Conservation (phyloP, 192 early-diverging fungal species). For the Chytriomyces sp. region DNA sequence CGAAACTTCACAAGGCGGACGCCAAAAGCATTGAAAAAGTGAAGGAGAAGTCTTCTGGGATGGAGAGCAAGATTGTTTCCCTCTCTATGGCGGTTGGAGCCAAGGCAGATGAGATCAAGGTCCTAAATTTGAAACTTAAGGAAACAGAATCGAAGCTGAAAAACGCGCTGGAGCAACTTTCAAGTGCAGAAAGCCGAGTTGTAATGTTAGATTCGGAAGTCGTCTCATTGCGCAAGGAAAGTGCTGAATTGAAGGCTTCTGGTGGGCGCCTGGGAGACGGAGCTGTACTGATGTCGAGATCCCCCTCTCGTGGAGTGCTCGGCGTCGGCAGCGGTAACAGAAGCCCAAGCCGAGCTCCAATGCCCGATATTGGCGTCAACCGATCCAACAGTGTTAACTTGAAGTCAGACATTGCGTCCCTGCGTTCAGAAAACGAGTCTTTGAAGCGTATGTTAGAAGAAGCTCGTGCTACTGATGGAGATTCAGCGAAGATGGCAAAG, state of each 20-base stretch:
- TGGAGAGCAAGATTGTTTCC: slow-evolving; percentile 91
- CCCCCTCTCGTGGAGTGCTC: neutral
- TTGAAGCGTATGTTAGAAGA: slow-evolving; percentile 1
- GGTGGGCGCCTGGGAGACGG: neutral
- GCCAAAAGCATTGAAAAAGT: slow-evolving; percentile 79
- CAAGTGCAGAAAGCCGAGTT: slow-evolving; percentile 57
- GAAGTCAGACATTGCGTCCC: neutral
- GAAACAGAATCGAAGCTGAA: slow-evolving; percentile 64
- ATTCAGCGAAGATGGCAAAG: neutral
- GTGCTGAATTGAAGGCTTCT: neutral
- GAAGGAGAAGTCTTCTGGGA: slow-evolving; percentile 83
- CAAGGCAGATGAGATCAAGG: slow-evolving; percentile 66
- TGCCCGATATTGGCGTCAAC: too few species aligned
- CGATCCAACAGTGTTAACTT: neutral
- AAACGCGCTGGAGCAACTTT: slow-evolving; percentile 68
- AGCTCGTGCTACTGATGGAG: neutral
- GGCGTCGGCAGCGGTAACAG: neutral
- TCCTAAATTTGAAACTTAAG: slow-evolving; percentile 48
- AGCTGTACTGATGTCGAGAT: neutral
- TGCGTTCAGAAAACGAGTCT: slow-evolving; percentile 12
- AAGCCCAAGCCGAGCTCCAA: neutral
- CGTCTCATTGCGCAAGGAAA: slow-evolving; percentile 30
- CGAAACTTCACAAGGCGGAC: slow-evolving; percentile 73
- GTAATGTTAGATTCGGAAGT: slow-evolving; percentile 62
- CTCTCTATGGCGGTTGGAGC: slow-evolving; percentile 72